phyloP scores from a whole-genome alignment of 2,329 filamentous ascomycete species.

The Penicillium sp. region DNA sequence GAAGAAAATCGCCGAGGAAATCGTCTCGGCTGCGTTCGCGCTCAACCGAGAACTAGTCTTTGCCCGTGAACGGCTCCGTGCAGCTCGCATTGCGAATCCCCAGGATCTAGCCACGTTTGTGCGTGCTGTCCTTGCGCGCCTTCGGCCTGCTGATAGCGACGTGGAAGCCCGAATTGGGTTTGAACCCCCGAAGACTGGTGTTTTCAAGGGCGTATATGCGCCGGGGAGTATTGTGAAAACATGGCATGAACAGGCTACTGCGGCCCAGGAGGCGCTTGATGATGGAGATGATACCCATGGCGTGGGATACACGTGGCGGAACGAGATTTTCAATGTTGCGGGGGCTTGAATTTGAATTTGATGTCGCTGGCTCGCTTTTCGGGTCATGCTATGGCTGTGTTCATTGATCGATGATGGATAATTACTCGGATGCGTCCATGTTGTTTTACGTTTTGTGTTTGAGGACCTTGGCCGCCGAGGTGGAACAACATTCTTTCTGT shows the following conservation, averaged over 20 bases:
- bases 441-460: not conserved
- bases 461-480: slow-evolving; percentile 5
- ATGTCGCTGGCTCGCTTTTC: not conserved
- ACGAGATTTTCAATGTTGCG: slow-evolving; percentile 72
- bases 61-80: slow-evolving; percentile 81
- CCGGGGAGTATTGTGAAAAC: slow-evolving; percentile 86
- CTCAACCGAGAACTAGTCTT: slow-evolving; percentile 86
- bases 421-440: not conserved
- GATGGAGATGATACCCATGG: slow-evolving; percentile 66
- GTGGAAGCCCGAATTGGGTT: slow-evolving; percentile 74
- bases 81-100: slow-evolving; percentile 80
- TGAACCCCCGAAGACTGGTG: slow-evolving; percentile 60
- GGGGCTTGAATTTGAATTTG: slow-evolving; percentile 11
- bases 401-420: not conserved
- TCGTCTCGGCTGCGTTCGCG: slow-evolving; percentile 69
- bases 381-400: not conserved
- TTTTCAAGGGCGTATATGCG: slow-evolving; percentile 84
- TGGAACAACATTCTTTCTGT: not conserved
- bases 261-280: slow-evolving; percentile 73
- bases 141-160: slow-evolving; percentile 76
- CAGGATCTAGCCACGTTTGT: slow-evolving; percentile 80
- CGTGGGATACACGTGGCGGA: slow-evolving; percentile 67
- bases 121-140: slow-evolving; percentile 75
- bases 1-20: slow-evolving; percentile 71
- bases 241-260: slow-evolving; percentile 79